phyloP scores from a whole-genome alignment of 805 yeast genomes.

The Pichia exigua region DNA sequence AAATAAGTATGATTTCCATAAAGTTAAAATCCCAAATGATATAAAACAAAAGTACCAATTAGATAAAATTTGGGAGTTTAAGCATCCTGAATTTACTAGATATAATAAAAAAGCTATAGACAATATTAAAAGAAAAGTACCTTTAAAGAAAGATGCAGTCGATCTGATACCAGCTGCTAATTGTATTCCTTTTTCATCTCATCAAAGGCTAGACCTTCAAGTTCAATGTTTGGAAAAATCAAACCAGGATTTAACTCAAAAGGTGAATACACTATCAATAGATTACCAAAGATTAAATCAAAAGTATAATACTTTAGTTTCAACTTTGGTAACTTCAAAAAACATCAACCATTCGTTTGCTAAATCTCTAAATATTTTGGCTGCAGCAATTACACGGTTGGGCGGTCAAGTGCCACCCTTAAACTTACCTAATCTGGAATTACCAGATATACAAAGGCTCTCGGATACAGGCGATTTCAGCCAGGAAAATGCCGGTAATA shows the following conservation, averaged over 20 bases:
- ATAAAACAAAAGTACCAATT: slow-evolving; percentile 66
- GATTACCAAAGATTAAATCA: slow-evolving; percentile 39
- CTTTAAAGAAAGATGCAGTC: slow-evolving; percentile 31
- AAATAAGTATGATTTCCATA: slow-evolving; percentile 96
- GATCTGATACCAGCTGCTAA: slow-evolving; percentile 8
- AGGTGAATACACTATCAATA: slow-evolving; percentile 27
- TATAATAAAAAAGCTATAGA: slow-evolving; percentile 76
- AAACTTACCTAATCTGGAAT: slow-evolving; percentile 38
- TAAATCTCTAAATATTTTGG: slow-evolving; percentile 42
- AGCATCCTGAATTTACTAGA: slow-evolving; percentile 78
- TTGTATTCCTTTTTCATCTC: slow-evolving; percentile 10
- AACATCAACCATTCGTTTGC: slow-evolving; percentile 49
- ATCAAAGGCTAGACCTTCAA: slow-evolving; percentile 21
- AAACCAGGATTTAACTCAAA: slow-evolving; percentile 21
- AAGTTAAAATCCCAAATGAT: slow-evolving; percentile 69
- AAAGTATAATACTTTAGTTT: slow-evolving; percentile 59
- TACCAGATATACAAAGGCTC: not conserved
- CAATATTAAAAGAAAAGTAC: slow-evolving; percentile 78
- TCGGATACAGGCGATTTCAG: too few species aligned
- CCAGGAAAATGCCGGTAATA: too few species aligned
- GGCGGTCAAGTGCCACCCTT: slow-evolving; percentile 66
- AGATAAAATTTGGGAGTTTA: slow-evolving; percentile 70
- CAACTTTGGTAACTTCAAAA: slow-evolving; percentile 50
- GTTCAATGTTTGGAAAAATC: slow-evolving; percentile 26
- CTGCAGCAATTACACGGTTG: slow-evolving; percentile 41